Evolutionary conservation across 2,329 filamentous ascomycete species (phyloP), one percentile per base, ranked within the genome.

Genomic region (Coniella lustricola): DNA sequence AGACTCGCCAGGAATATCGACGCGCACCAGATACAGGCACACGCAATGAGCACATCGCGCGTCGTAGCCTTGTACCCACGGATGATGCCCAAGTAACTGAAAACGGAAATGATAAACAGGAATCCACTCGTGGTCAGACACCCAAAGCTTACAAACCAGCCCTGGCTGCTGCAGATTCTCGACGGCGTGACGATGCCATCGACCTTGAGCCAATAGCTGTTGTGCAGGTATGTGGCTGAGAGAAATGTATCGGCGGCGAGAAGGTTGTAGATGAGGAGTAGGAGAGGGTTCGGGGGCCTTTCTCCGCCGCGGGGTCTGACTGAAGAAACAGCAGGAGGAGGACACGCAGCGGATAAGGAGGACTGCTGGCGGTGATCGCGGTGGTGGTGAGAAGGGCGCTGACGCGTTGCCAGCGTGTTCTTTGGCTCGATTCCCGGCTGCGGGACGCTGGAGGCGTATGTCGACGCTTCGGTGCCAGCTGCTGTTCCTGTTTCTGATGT

Each of bases 251-350:
- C 84, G 50, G 84, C 82, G 18, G 84, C 64, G 4, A 87, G 67
- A 0, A 87, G 73, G 60, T 87, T 87, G 60, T 84, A 77, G 50
- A 87, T 82, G 4, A 87, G 70, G 0, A 87, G 68, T 22, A 86
- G 72, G 57, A 86, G 84, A 62, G 87, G 84, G 55, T 85, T 86
- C 0, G 73, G 73, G 5, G 69, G 65, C 17, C 67, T 63, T 34
- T 60, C 62, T 4, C 8, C 21, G 44, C 59, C 55, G 25, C n/a
- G n/a, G n/a, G n/a, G n/a, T n/a, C n/a, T n/a, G n/a, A n/a, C n/a
- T n/a, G n/a, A n/a, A n/a, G n/a, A n/a, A n/a, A n/a, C n/a, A 29
- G 25, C 5, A 29, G 25, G 25, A 29, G 25, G 25, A 29, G 25
- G 25, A 29, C 5, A 10, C 25, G 25, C 25, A 10, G 25, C 25